Base-by-base conservation (phyloP, 257 asterid genomes). In the Solanum sitiens region DNA sequence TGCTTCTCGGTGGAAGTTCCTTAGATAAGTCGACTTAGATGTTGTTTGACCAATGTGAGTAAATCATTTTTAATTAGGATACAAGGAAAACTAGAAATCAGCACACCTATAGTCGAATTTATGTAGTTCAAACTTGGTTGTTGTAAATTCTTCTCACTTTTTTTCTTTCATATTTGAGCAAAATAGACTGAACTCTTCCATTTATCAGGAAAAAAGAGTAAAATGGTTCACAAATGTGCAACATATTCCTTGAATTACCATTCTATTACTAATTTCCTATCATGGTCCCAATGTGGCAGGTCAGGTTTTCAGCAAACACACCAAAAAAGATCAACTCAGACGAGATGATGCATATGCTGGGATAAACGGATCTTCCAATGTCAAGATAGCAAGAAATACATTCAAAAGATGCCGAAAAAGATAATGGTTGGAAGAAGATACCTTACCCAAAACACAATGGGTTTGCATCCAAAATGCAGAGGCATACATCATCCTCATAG, bases 391-490 rank as follows among this genome's bases (percentile, higher is more conserved):
- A 85, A 70, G 47, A 86, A 56, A 86, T 47, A 82, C 27, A 10
- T 30, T 9, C 85, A 20, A 13, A 23, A 42, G 37, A 76, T 13
- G 61, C 83, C 44, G 59, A 76, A 42, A 25, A n/a, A 30, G 85
- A 50, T 82, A 30, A 50, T 30, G 85, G 70, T 47, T 5, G 27
- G 59, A 82, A 92, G 89, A 92, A 88, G 95, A 94, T 95, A 94
- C 98, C 99, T 97, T 97, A 97, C 99, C 99, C 99, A 93, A 87
- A 93, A 90, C 96, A 92, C 92, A 97, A 87, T 65, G 99, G 99
- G 92, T 93, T 92, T 71, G 92, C 89, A 90, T 97, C 99, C 93
- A 97, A 94, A 92, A 97, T 95, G 95, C 99, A 95, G 37, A 95
- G 90, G 88, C 99, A 96, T 65, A 91, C 93, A 86, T 94, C 98